Conservation (phyloP, 2,329 filamentous ascomycete genomes). For the Thelonectria rubi region DNA sequence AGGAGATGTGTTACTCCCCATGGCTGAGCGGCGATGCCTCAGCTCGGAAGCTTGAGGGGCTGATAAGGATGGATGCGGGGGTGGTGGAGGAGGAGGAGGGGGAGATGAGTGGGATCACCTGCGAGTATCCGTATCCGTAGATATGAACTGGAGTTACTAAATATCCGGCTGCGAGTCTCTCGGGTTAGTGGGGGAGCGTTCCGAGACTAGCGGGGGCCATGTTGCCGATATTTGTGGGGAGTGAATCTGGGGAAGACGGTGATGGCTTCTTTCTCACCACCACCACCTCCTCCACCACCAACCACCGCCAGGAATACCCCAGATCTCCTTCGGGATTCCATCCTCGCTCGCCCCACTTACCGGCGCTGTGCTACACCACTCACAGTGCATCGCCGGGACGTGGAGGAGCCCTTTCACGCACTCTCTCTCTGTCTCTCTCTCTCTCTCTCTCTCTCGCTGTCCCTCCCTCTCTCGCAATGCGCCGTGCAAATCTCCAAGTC, state of each 20-base stretch:
- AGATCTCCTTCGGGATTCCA: not conserved
- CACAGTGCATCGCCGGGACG: constrained; percentile 13
- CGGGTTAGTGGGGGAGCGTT: not conserved
- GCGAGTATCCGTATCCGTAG: no score
- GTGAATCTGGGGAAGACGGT: constrained; percentile 10
- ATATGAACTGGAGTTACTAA: no score
- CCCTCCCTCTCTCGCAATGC: constrained; percentile 2
- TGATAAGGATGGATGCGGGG: no score
- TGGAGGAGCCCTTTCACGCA: constrained; percentile 8
- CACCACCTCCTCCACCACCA: not conserved
- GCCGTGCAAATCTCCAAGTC: not conserved
- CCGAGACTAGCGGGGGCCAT: constrained; percentile 17
- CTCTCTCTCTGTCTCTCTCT: no score
- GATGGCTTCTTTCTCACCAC: not conserved
- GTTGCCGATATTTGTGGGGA: constrained; percentile 20
- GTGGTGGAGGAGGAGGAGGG: no score
- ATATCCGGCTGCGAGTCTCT: no score
- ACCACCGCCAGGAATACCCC: no score
- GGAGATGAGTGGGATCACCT: no score
- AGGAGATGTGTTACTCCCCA: no score
- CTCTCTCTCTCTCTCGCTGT: no score
- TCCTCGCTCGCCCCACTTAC: constrained; percentile 18
- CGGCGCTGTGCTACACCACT: constrained; percentile 3
- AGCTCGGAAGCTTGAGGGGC: no score
- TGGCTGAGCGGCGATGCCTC: no score